A percentile compares a stretch with the other conserved stretches of the same genome.
phyloP scores from a whole-genome alignment of 2,329 filamentous ascomycete species.

The Alternaria triticina region DNA sequence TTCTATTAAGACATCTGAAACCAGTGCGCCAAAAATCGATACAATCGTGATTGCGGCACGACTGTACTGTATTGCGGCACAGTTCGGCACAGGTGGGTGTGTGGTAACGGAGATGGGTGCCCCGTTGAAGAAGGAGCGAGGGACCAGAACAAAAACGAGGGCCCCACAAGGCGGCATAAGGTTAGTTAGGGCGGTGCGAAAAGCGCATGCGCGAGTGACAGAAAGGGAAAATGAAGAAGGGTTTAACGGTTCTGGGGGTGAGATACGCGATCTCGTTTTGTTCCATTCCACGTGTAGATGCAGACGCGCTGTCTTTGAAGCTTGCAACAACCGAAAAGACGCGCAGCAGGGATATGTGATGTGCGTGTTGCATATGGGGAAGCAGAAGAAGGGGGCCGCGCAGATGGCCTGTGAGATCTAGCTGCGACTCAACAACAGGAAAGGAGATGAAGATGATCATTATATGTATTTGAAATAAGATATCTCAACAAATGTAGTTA shows the following conservation, averaged over 20 bases:
- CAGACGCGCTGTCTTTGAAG: neutral
- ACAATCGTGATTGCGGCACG: constrained; percentile 21
- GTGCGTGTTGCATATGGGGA: neutral
- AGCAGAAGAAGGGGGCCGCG: constrained; percentile 1
- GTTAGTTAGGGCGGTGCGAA: neutral
- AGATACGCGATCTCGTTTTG: neutral
- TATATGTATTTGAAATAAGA: constrained; percentile 1
- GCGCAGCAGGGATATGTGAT: neutral
- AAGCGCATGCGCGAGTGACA: neutral
- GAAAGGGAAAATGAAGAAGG: neutral
- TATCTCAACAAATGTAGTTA: neutral
- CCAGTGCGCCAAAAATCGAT: constrained; percentile 1
- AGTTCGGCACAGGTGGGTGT: constrained; percentile 4
- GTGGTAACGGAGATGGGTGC: constrained; percentile 4
- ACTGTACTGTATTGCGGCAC: constrained; percentile 15
- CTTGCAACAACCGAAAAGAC: neutral
- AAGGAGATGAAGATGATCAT: neutral
- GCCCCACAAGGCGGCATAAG: constrained; percentile 1
- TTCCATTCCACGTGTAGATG: neutral
- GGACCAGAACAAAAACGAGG: constrained; percentile 1
- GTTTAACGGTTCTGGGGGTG: neutral
- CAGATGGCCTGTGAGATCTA: neutral
- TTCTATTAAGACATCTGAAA: constrained; percentile 2
- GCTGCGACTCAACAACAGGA: neutral
- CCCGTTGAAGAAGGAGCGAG: constrained; percentile 1